Conservation (phyloP, 176 grass and related monocot species). For the Dactylis glomerata region DNA sequence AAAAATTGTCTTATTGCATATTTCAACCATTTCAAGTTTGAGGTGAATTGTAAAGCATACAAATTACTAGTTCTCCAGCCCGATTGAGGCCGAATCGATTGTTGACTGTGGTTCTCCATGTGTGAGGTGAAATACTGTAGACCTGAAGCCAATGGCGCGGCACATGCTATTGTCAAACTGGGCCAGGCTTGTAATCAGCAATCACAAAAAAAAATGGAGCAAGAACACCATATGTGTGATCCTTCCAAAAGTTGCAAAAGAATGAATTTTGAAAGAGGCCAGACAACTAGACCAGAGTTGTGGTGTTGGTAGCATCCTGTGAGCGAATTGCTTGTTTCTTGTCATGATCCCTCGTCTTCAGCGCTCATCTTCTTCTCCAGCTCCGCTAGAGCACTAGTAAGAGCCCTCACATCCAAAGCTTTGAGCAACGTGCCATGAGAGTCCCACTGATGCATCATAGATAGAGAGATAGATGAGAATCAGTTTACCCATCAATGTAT, state of each 20-base stretch:
- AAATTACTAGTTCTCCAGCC: neutral
- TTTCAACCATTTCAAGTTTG: neutral
- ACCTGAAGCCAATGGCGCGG: neutral
- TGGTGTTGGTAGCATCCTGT: neutral
- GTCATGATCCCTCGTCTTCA: neutral
- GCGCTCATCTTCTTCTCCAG: constrained; percentile 2
- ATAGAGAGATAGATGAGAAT: neutral
- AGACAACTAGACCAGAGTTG: neutral
- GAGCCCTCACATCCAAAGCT: constrained; percentile 7
- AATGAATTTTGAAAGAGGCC: neutral
- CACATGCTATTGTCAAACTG: neutral
- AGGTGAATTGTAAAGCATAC: neutral
- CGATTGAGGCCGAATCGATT: neutral
- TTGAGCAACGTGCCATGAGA: neutral
- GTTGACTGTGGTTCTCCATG: neutral
- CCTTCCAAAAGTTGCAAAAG: neutral
- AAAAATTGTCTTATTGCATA: too few relatives aligned
- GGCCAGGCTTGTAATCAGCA: neutral
- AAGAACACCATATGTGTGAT: neutral
- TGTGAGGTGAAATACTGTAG: too few relatives aligned
- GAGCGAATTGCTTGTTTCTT: neutral
- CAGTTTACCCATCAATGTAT: neutral
- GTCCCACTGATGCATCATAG: neutral
- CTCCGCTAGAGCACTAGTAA: neutral
- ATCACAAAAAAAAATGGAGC: neutral